Percentiles rank a stretch among this genome's conserved stretches.
phyloP scores from a whole-genome alignment of 1,139 yeast genomes.

The Tardiomyces blankii region DNA sequence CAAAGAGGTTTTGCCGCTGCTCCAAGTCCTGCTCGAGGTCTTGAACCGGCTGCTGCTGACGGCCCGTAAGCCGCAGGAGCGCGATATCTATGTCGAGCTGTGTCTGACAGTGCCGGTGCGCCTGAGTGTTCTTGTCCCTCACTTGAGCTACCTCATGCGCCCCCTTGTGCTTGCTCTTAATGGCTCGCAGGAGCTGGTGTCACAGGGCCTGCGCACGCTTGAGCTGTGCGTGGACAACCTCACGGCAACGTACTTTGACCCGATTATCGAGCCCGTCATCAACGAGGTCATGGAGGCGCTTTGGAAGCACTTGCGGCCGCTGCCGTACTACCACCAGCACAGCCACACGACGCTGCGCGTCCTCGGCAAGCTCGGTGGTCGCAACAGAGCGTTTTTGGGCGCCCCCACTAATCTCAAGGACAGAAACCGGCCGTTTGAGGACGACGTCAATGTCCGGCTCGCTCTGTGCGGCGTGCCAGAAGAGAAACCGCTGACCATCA shows the following conservation, averaged over 20 bases:
- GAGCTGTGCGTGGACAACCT: conserved; percentile 95
- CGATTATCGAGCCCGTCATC: conserved; percentile 89
- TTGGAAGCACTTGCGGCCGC: conserved; percentile 84
- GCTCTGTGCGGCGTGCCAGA: conserved; percentile 57
- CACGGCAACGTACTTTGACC: conserved; percentile 94
- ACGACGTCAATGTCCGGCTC: conserved; percentile 59
- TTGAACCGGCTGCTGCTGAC: conserved; percentile 73
- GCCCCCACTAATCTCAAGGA: conserved; percentile 53
- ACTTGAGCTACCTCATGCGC: conserved; percentile 72
- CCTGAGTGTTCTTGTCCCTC: conserved; percentile 86
- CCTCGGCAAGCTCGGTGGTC: conserved; percentile 90
- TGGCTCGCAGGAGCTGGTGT: conserved; percentile 82
- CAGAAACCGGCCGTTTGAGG: conserved; percentile 47
- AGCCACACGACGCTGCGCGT: conserved; percentile 92
- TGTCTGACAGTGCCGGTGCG: conserved; percentile 95
- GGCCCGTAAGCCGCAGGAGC: conserved; percentile 79
- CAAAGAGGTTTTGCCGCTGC: conserved; percentile 82
- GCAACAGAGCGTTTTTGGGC: conserved; percentile 75
- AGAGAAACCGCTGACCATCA: conserved; percentile 58
- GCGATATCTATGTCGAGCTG: conserved; percentile 87
- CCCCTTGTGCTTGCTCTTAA: conserved; percentile 87
- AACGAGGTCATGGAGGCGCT: conserved; percentile 89
- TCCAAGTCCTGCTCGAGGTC: conserved; percentile 78
- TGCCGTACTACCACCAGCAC: conserved; percentile 85
- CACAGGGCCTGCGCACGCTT: conserved; percentile 87